Conservation (phyloP, 352 stramenopile species). For the Phytophthora multivora region DNA sequence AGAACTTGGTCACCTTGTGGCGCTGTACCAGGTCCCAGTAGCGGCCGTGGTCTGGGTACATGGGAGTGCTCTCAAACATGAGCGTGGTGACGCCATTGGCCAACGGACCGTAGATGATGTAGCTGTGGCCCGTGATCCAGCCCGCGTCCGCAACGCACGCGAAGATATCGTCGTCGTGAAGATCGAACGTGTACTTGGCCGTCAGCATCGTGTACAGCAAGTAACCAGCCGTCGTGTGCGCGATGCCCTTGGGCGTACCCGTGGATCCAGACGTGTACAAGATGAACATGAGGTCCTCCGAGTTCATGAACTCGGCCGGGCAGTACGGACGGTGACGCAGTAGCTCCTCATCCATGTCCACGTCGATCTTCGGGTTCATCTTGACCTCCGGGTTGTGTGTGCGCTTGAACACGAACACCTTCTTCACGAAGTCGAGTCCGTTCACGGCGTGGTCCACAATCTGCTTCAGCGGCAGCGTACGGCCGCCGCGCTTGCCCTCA, state of each 20-base stretch:
- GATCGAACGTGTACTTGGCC: slow-evolving; percentile 93
- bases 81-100: slow-evolving; percentile 96
- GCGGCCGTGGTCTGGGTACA: slow-evolving; percentile 94
- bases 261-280: slow-evolving; percentile 98
- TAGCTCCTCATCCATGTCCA: slow-evolving; percentile 93
- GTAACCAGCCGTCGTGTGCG: slow-evolving; percentile 96
- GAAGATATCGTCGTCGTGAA: slow-evolving; percentile 93
- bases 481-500: slow-evolving; percentile 92
- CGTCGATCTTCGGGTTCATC: slow-evolving; percentile 83
- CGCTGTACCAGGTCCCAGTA: slow-evolving; percentile 97
- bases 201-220: slow-evolving; percentile 94
- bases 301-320: slow-evolving; percentile 94
- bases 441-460: slow-evolving; percentile 95
- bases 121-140: slow-evolving; percentile 98
- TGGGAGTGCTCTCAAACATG: slow-evolving; percentile 98
- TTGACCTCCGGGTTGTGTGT: slow-evolving; percentile 73
- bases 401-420: slow-evolving; percentile 95
- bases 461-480: slow-evolving; percentile 93
- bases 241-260: slow-evolving; percentile 94
- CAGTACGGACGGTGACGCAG: slow-evolving; percentile 93
- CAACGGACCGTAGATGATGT: slow-evolving; percentile 97
- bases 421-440: slow-evolving; percentile 87
- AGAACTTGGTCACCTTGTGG: slow-evolving; percentile 97
- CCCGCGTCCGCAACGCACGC: slow-evolving; percentile 94
- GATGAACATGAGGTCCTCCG: slow-evolving; percentile 96